These are phyloP conservation scores for Botryotinia narcissicola DNA, from an alignment of 2,329 filamentous ascomycete genomes.

Conservation along the genomic window DNA sequence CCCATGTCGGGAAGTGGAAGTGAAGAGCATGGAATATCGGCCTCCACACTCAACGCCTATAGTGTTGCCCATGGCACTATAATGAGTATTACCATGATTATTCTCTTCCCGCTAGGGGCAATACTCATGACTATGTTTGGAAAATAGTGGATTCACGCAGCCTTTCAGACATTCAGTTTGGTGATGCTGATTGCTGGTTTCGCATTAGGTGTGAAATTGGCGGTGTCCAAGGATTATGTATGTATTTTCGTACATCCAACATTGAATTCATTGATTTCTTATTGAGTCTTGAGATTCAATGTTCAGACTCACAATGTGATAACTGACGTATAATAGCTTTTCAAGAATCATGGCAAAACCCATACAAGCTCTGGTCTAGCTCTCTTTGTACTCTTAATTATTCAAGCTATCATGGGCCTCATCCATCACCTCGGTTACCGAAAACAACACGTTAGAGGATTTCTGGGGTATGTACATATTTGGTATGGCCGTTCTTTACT, in stretches of 20 bases:
- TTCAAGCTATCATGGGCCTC: constrained; percentile 58
- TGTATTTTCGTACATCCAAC: constrained; percentile 42
- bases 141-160: constrained; percentile 50
- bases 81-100: constrained; percentile 58
- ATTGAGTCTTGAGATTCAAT: neutral
- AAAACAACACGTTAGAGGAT: constrained; percentile 44
- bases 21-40: neutral
- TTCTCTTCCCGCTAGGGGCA: constrained; percentile 59
- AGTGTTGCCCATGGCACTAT: constrained; percentile 53
- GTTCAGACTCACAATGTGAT: neutral
- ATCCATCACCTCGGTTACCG: constrained; percentile 56
- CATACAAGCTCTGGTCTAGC: constrained; percentile 58
- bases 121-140: constrained; percentile 58
- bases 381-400: constrained; percentile 51
- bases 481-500: constrained; percentile 61
- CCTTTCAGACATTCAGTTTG: constrained; percentile 54
- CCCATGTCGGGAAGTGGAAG: neutral
- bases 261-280: neutral
- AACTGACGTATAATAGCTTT: constrained; percentile 40
- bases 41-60: constrained; percentile 22
- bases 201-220: constrained; percentile 53
- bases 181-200: constrained; percentile 61
- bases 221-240: constrained; percentile 40
- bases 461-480: constrained; percentile 56
- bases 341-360: constrained; percentile 42